phyloP scores from a whole-genome alignment of 306 rosid species.

The Carpinus fangiana region DNA sequence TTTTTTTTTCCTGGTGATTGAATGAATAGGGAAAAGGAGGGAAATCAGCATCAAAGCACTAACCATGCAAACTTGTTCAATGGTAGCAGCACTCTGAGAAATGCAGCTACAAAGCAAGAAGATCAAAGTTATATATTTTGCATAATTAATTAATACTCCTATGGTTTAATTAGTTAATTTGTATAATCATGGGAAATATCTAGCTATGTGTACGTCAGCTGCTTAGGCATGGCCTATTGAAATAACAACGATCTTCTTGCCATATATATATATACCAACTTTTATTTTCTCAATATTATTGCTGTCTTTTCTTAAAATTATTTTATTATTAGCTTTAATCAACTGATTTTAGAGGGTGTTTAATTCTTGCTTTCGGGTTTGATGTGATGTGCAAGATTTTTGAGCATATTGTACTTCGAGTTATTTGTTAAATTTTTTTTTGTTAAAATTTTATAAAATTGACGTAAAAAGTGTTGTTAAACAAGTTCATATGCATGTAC shows the following conservation, averaged over 20 bases:
- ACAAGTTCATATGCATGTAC: no score
- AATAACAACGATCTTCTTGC: conserved; percentile 5
- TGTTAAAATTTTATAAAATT: no score
- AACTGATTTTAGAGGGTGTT: no score
- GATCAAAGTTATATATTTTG: background rate
- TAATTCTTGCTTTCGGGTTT: no score
- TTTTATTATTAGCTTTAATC: no score
- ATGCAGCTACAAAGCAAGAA: background rate
- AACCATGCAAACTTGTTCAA: conserved; percentile 6
- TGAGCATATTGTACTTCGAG: no score
- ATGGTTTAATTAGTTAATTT: background rate
- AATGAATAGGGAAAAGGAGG: conserved; percentile 61
- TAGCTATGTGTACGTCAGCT: background rate
- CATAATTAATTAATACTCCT: background rate
- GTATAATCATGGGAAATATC: background rate
- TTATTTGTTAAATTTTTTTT: no score
- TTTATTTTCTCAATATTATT: background rate
- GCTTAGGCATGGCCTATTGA: background rate
- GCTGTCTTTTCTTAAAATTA: background rate
- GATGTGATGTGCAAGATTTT: no score
- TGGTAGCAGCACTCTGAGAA: background rate
- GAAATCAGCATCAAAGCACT: conserved; percentile 58
- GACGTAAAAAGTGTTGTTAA: no score
- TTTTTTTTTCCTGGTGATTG: no score
- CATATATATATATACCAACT: background rate